Percentiles rank a stretch among this genome's conserved stretches.
Conservation (phyloP, 192 early-diverging fungal genomes). For the Phlyctochytrium arcticum region DNA sequence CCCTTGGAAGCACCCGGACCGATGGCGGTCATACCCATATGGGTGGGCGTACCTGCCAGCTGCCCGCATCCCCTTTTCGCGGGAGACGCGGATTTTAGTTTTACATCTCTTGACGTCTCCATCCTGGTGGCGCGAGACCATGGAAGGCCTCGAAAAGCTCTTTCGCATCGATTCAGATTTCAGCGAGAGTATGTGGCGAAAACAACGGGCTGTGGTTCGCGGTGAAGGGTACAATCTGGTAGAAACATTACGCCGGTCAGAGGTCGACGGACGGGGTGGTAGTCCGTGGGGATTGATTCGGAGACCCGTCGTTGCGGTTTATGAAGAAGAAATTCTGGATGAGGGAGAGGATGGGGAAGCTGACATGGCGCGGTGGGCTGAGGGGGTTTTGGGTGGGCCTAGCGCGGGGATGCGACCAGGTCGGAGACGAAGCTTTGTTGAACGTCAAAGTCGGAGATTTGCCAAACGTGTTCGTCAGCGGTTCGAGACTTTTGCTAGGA, state of each 20-base stretch:
- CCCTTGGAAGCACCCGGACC: slow-evolving; percentile 87
- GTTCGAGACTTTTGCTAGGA: slow-evolving; percentile 49
- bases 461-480: slow-evolving; percentile 35
- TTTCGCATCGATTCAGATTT: slow-evolving; percentile 76
- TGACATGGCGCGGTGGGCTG: slow-evolving; percentile 12
- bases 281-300: slow-evolving; percentile 43
- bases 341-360: slow-evolving; percentile 26
- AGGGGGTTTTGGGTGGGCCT: slow-evolving; percentile 5
- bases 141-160: slow-evolving; percentile 60
- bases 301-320: slow-evolving; percentile 45
- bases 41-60: slow-evolving; percentile 80
- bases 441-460: slow-evolving; percentile 26
- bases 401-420: slow-evolving; percentile 16
- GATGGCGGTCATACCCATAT: slow-evolving; percentile 84
- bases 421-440: slow-evolving; percentile 22
- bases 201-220: slow-evolving; percentile 77
- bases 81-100: slow-evolving; percentile 62
- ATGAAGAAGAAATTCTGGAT: slow-evolving; percentile 35
- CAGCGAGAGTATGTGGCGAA: slow-evolving; percentile 71
- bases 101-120: slow-evolving; percentile 64
- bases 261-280: slow-evolving; percentile 29
- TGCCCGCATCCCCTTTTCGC: slow-evolving; percentile 63
- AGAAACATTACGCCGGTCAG: slow-evolving; percentile 55
- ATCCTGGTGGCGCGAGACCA: slow-evolving; percentile 75
- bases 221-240: slow-evolving; percentile 86